phyloP scores from a whole-genome alignment of 805 yeast genomes.

The Scheffersomyces spartinae region DNA sequence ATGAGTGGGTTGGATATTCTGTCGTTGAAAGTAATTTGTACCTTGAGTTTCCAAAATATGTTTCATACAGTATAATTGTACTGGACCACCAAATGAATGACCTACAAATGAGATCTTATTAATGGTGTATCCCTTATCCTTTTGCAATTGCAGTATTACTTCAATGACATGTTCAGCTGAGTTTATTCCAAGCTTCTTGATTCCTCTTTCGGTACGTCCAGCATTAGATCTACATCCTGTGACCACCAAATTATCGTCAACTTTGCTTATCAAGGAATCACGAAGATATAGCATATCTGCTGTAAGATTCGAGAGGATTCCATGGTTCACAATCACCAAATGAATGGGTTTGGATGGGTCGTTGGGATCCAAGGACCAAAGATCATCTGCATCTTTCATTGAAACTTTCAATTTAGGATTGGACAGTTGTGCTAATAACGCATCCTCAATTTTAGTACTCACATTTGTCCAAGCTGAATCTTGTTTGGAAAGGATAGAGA shows the following conservation, averaged over 20 bases:
- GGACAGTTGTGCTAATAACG: too few relatives aligned
- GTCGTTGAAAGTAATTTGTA: slow-evolving; percentile 14
- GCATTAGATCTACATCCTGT: slow-evolving; percentile 29
- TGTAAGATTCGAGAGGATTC: slow-evolving; percentile 29
- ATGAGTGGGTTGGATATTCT: slow-evolving; percentile 18
- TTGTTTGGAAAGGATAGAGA: too few relatives aligned
- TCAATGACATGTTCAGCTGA: slow-evolving; percentile 9
- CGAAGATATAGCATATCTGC: slow-evolving; percentile 34
- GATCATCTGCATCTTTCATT: slow-evolving; percentile 15
- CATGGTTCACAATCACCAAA: slow-evolving; percentile 31
- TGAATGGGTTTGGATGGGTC: slow-evolving; percentile 21
- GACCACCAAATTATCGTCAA: slow-evolving; percentile 22
- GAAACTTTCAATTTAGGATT: slow-evolving; percentile 16
- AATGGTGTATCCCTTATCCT: slow-evolving; percentile 8
- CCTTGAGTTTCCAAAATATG: slow-evolving; percentile 22
- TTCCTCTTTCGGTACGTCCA: slow-evolving; percentile 30
- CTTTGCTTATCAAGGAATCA: slow-evolving; percentile 16
- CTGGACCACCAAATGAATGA: slow-evolving; percentile 33
- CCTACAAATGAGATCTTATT: slow-evolving; percentile 28
- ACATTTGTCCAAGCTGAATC: too few relatives aligned
- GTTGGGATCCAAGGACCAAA: slow-evolving; percentile 21
- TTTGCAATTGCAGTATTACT: too few relatives aligned
- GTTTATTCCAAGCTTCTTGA: slow-evolving; percentile 22
- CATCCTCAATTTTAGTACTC: too few relatives aligned
- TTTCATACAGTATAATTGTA: slow-evolving; percentile 29